Percentiles rank a stretch among this genome's conserved stretches.
Evolutionary conservation across 208 protist species (phyloP).

Genomic region (Leishmania arabica): DNA sequence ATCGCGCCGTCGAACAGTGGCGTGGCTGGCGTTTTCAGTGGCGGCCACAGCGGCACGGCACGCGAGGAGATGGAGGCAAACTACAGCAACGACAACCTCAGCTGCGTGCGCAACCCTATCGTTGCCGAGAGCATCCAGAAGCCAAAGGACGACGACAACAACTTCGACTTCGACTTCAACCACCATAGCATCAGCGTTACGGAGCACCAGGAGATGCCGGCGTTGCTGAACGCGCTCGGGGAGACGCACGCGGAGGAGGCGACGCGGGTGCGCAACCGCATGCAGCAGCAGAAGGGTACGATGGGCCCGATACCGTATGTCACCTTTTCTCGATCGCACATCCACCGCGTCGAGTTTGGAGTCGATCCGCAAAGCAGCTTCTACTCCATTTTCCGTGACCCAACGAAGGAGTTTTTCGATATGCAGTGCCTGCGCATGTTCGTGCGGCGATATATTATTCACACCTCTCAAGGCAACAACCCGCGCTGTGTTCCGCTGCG

Average conservation of each 20-base stretch:
- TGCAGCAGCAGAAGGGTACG: constrained; percentile 27
- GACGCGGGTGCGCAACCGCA: constrained; percentile 29
- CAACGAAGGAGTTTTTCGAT: constrained; percentile 56
- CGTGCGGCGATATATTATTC: constrained; percentile 77
- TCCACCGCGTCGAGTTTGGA: constrained; percentile 78
- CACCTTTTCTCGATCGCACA: constrained; percentile 71
- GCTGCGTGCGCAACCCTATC: neutral
- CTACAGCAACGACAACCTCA: neutral
- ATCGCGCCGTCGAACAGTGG: neutral
- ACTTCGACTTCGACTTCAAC: constrained; percentile 28
- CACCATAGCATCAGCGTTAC: neutral
- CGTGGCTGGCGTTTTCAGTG: neutral
- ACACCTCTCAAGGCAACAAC: constrained; percentile 78
- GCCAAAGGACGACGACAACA: constrained; percentile 9
- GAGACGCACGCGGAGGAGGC: constrained; percentile 24
- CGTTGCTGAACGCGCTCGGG: constrained; percentile 19
- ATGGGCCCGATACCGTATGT: constrained; percentile 77
- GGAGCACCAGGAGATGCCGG: constrained; percentile 5
- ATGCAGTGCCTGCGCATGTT: constrained; percentile 90
- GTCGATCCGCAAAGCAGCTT: constrained; percentile 53
- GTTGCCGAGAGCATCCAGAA: neutral
- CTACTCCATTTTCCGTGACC: constrained; percentile 68
- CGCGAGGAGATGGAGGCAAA: constrained; percentile 25
- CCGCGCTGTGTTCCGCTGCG: constrained; percentile 58
- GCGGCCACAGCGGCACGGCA: neutral